A percentile compares a stretch with the other conserved stretches of the same genome.
These are phyloP conservation scores for Corchorus capsularis DNA, from an alignment of 345 rosid species.

Conservation along the genomic window DNA sequence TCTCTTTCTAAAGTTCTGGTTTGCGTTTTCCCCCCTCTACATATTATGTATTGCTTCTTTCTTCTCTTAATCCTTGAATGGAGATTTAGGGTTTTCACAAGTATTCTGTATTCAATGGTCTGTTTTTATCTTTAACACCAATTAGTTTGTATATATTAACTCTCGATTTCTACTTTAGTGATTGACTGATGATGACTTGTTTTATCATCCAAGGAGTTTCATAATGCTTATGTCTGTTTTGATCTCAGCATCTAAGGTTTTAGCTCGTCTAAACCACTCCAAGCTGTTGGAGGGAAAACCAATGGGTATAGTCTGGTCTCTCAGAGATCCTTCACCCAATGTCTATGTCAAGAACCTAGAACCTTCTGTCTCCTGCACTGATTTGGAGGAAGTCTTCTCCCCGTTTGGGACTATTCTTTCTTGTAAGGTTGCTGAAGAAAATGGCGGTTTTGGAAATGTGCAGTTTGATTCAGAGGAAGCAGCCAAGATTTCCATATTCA, in stretches of 20 bases:
- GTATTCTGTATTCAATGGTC: not conserved
- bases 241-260: slow-evolving; percentile 59
- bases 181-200: not conserved
- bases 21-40: not conserved
- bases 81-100: not conserved
- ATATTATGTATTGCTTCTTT: too few relatives aligned
- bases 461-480: slow-evolving; percentile 74
- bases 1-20: not conserved
- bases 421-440: slow-evolving; percentile 70
- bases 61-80: too few relatives aligned
- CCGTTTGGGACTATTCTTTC: slow-evolving; percentile 62
- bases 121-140: not conserved
- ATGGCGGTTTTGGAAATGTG: slow-evolving; percentile 76
- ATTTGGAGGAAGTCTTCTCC: slow-evolving; percentile 52
- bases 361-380: slow-evolving; percentile 41
- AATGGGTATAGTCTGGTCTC: slow-evolving; percentile 73
- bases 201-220: not conserved
- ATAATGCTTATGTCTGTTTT: slow-evolving; percentile 8
- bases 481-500: slow-evolving; percentile 55
- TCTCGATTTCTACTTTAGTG: not conserved
- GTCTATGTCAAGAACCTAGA: slow-evolving; percentile 78
- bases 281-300: slow-evolving; percentile 57
- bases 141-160: not conserved
- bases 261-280: slow-evolving; percentile 56
- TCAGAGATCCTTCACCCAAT: slow-evolving; percentile 55